These are phyloP conservation scores for Nakazawaea anatomiae DNA, from an alignment of 805 yeast species.

Conservation along the genomic window DNA sequence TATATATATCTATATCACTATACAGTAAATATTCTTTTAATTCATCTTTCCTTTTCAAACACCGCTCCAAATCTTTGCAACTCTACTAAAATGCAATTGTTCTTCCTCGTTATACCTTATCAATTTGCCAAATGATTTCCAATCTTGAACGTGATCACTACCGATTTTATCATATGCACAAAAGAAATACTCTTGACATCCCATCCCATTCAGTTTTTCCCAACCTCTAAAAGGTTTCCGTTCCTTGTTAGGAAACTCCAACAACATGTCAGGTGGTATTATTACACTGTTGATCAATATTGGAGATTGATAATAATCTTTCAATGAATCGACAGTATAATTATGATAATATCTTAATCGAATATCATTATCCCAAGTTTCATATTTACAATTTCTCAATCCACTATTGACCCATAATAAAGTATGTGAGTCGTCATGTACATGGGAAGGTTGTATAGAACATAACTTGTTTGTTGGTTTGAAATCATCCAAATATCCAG, in stretches of 20 bases:
- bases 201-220: conserved; percentile 20
- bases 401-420: conserved; percentile 74
- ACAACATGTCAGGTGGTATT: conserved; percentile 48
- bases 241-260: conserved; percentile 26
- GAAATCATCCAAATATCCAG: conserved; percentile 30
- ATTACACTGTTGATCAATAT: conserved; percentile 29
- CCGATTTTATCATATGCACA: conserved; percentile 4
- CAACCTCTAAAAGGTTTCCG: conserved; percentile 50
- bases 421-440: conserved; percentile 40
- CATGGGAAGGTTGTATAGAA: conserved; percentile 54
- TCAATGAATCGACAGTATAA: conserved; percentile 23
- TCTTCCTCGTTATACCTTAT: conserved; percentile 1
- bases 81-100: not conserved
- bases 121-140: conserved; percentile 3
- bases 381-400: conserved; percentile 49
- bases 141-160: not conserved
- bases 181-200: conserved; percentile 8
- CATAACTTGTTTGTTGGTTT: not conserved
- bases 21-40: not conserved
- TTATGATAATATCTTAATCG: conserved; percentile 28
- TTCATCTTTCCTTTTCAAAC: not conserved
- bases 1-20: no score
- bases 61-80: conserved; percentile 2
- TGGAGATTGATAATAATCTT: conserved; percentile 30
- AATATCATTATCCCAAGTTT: conserved; percentile 26